These are phyloP conservation scores for Epicoccum nigrum DNA, from an alignment of 2,329 filamentous ascomycete genomes.

Conservation along the genomic window DNA sequence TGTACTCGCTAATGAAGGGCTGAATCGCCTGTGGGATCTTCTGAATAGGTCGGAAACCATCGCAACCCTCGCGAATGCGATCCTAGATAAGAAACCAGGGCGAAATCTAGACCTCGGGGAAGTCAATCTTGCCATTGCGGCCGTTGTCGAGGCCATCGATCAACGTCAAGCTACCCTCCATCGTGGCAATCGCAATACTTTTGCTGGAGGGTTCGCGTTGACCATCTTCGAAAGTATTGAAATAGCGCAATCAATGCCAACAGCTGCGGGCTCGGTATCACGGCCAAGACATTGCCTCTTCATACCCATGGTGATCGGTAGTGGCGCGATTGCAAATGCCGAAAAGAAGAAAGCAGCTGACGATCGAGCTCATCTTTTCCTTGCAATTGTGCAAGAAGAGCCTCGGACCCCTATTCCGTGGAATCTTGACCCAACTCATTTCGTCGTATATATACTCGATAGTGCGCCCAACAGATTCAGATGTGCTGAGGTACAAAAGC, in stretches of 20 bases:
- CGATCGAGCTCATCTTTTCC: background rate
- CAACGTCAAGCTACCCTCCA: background rate
- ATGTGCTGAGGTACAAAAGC: no score
- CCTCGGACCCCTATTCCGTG: background rate
- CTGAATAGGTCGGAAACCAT: background rate
- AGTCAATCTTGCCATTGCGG: background rate
- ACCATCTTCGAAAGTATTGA: background rate
- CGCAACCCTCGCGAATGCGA: background rate
- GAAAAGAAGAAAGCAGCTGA: background rate
- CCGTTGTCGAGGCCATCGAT: background rate
- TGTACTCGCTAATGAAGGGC: background rate
- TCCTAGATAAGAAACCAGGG: background rate
- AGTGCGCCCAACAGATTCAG: background rate
- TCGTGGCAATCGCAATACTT: background rate
- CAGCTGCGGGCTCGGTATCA: background rate
- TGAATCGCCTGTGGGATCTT: background rate
- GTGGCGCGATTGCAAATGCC: background rate
- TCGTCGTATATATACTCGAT: background rate
- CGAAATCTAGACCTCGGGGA: background rate
- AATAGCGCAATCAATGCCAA: no score
- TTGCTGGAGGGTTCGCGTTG: background rate
- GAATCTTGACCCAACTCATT: background rate
- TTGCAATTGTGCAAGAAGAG: background rate
- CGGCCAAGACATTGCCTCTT: background rate
- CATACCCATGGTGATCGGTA: background rate